phyloP scores from a whole-genome alignment of 2,329 filamentous ascomycete genomes.

The Zalaria sp. region DNA sequence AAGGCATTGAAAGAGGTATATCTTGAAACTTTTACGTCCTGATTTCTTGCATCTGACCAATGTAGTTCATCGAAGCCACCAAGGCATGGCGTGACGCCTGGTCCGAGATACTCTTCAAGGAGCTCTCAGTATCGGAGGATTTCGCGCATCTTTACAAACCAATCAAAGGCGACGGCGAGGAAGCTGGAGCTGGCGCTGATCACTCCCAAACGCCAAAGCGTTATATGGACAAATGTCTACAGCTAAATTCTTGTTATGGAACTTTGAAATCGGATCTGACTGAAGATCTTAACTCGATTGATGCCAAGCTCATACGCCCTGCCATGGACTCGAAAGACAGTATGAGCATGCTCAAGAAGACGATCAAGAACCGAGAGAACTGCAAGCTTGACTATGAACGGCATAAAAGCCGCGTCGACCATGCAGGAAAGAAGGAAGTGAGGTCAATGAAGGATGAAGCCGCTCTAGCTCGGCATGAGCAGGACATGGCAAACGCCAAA shows the following conservation, averaged over 20 bases:
- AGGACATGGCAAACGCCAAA: constrained; percentile 50
- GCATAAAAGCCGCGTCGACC: constrained; percentile 56
- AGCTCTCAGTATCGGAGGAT: constrained; percentile 46
- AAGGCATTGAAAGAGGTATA: constrained; percentile 55
- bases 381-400: constrained; percentile 59
- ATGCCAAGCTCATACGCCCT: constrained; percentile 54
- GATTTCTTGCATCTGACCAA: not conserved
- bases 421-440: constrained; percentile 53
- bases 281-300: constrained; percentile 57
- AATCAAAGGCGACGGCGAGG: constrained; percentile 51
- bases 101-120: constrained; percentile 47
- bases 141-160: constrained; percentile 65
- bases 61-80: constrained; percentile 59
- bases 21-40: not conserved
- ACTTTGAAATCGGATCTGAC: constrained; percentile 59
- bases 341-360: constrained; percentile 61
- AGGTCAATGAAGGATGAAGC: constrained; percentile 61
- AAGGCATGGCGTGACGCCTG: constrained; percentile 68
- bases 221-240: constrained; percentile 50
- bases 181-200: constrained; percentile 37
- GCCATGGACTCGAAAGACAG: constrained; percentile 54
- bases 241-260: constrained; percentile 51
- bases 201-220: constrained; percentile 46
- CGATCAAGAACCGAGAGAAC: constrained; percentile 74
- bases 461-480: constrained; percentile 55